Percentiles rank a stretch among this genome's conserved stretches.
Evolutionary conservation across 1,139 yeast species (phyloP).

Genomic region (Scheffersomyces titani): DNA sequence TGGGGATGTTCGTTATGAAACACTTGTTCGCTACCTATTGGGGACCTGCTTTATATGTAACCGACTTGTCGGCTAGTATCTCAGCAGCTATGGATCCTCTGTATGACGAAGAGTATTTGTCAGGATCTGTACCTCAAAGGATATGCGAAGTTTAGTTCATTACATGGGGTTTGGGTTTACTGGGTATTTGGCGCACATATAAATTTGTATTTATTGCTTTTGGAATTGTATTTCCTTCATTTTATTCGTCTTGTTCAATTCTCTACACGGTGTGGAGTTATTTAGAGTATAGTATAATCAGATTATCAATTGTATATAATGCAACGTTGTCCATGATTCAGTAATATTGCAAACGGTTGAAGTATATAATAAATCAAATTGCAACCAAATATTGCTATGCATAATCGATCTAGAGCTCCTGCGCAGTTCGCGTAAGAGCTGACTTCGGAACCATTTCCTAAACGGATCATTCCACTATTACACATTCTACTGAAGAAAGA

Average conservation of each 20-base stretch:
- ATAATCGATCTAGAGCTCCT: neutral
- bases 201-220: too few species aligned
- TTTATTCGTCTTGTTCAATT: neutral
- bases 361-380: too few species aligned
- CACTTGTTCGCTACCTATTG: slow-evolving; percentile 7
- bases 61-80: slow-evolving; percentile 7
- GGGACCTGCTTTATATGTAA: slow-evolving; percentile 9
- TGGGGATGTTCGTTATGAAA: slow-evolving; percentile 4
- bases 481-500: neutral
- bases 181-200: neutral
- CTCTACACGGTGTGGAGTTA: neutral
- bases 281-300: neutral
- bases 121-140: neutral
- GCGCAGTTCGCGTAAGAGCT: neutral
- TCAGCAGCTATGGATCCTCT: slow-evolving; percentile 7
- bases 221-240: neutral
- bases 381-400: neutral
- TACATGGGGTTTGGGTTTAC: neutral
- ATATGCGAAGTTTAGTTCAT: neutral
- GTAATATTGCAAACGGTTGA: too few species aligned
- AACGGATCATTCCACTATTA: neutral
- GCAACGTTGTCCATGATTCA: neutral
- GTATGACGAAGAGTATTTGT: slow-evolving; percentile 4
- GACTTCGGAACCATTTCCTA: neutral
- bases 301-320: neutral